Evolutionary conservation across 2,329 filamentous ascomycete species (phyloP), one percentile per base, ranked within the genome.

Genomic region (Penicillium hesseltinei): DNA sequence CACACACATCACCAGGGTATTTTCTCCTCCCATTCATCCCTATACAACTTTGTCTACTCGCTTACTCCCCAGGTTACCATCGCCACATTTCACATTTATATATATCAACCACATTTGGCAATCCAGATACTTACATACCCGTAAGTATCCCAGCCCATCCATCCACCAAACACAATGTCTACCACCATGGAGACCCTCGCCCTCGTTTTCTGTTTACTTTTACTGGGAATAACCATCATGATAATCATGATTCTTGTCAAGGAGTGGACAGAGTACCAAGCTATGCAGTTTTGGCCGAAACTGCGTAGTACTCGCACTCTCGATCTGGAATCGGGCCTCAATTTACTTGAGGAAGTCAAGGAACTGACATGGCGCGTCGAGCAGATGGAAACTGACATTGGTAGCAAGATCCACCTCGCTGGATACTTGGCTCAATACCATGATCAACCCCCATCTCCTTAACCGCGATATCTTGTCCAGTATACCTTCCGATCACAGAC

Each of bases 241-340:
- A 23, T 47, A n/a, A 39, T 47, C 27, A 53, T 53, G 40, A 42
- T 56, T 35, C 42, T 56, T 42, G 54, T 47, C 21, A 53, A 56
- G 29, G 48, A 56, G 54, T 56, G 54, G 54, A 47, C 49, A 8
- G 49, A 56, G 49, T 52, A 47, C 19, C 17, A 35, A 40, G 42
- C 49, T 47, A 29, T n/a, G 27, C 54, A 47, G 15, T 40, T 56
- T 21, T 56, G 54, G 54, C 54, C 54, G 54, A 40, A 53, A 45
- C 49, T 42, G 49, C 40, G 42, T 42, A 46, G 42, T 13, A 25
- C 49, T 47, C 40, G 36, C 42, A 21, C 54, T 42, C 42, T 42
- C 25, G 54, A 56, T 40, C 49, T 56, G 35, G 54, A 56, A 15
- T 52, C 43, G 42, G 42, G 49, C 42, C 11, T 40, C 9, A 39